Base-by-base conservation (phyloP, 495 filamentous ascomycete genomes). In the Penicillium angulare region DNA sequence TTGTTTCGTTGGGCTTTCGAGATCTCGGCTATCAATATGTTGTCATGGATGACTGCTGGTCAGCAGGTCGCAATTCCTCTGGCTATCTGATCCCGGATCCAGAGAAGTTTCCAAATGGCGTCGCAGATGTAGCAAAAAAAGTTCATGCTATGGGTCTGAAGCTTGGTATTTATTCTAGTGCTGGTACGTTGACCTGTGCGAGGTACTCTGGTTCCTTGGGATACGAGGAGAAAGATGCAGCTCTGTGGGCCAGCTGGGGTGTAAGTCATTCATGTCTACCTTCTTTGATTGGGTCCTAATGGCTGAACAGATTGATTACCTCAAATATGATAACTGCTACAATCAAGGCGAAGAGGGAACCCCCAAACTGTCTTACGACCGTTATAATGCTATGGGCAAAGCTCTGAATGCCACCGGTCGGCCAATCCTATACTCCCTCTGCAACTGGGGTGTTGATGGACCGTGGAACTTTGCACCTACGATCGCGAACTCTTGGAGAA, bases 271-370 rank as follows among this genome's bases (percentile, higher is more conserved):
- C 38, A 2, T 1, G 1, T 23, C 12, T 5, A 23, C 7, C 7
- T 8, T 17, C 3, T 23, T 6, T 6, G 24, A 13, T 21, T 29
- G 3, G 27, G 2, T 41, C 8, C 50, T 47, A 5, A 47, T 13
- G 29, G 58, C 55, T 40, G 55, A 8, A 42, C 17, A 57, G 45
- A 53, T 59, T 16, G 68, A 74, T 57, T 77, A 85, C 53, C 63
- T 85, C 18, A 87, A 89, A 60, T 88, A 89, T 53, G 86, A 90
- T 64, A 89, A 88, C 67, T 89, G 86, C 70, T 76, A 76, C 63
- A 79, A 80, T 43, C 61, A 75, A 54, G 75, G 76, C 9, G 64
- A 79, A 60, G 71, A 66, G 26, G 75, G 80, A 26, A 80, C 72
- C 21, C 67, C 53, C 68, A 21, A 52, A 67, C 50, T 80, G 24